These are phyloP conservation scores for Stentor coeruleus DNA, from an alignment of 73 alveolate species.

Conservation along the genomic window DNA sequence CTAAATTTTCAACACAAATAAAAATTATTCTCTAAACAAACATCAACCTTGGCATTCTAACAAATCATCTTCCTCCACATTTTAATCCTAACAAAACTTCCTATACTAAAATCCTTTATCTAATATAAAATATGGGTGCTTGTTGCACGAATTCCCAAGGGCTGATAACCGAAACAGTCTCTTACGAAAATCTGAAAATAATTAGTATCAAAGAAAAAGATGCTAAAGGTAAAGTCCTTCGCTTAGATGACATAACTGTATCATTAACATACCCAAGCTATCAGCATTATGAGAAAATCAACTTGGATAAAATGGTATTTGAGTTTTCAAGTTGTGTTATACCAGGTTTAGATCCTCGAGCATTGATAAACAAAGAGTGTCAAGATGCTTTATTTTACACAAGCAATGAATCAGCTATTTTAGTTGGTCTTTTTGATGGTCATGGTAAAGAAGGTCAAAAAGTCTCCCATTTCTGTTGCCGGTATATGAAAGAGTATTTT, in stretches of 20 bases:
- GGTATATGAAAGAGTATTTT: slow-evolving; percentile 17
- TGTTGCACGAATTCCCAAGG: background rate
- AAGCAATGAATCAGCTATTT: background rate
- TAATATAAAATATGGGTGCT: too few species aligned
- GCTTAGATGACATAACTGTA: background rate
- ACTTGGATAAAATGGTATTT: background rate
- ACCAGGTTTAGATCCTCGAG: slow-evolving; percentile 32
- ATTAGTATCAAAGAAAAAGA: slow-evolving; percentile 12
- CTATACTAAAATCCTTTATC: too few species aligned
- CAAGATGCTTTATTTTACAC: background rate
- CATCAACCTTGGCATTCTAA: too few species aligned
- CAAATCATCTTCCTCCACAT: too few species aligned
- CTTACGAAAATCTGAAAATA: background rate
- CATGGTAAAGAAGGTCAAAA: slow-evolving; percentile 28
- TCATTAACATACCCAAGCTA: background rate
- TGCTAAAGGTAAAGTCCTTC: background rate
- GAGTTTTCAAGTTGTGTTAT: slow-evolving; percentile 21
- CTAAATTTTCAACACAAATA: too few species aligned
- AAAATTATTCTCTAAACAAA: too few species aligned
- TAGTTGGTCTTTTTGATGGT: slow-evolving; percentile 23
- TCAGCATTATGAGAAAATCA: background rate
- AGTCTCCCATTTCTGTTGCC: slow-evolving; percentile 9
- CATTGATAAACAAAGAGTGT: slow-evolving; percentile 16
- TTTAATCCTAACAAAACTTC: too few species aligned
- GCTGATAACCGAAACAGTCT: background rate